These are phyloP conservation scores for Tetracentron sinense DNA, from an alignment of 164 flowering plant species.

Conservation along the genomic window DNA sequence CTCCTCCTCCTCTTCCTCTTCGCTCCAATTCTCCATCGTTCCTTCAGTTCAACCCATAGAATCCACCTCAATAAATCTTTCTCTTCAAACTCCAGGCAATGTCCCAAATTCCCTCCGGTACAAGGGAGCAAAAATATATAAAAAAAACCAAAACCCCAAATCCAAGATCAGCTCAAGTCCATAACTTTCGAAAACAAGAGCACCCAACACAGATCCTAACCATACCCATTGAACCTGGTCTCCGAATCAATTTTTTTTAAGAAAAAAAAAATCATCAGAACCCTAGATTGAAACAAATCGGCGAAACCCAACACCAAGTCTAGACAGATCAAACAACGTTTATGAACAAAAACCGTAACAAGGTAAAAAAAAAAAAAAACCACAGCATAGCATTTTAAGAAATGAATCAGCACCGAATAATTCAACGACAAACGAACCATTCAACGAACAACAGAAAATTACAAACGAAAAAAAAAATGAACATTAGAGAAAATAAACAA, in stretches of 20 bases:
- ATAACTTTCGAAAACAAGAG: conserved; percentile 13
- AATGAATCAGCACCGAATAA: conserved; percentile 8
- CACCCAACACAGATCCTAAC: conserved; percentile 71
- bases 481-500: conserved; percentile 10
- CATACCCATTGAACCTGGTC: conserved; percentile 61
- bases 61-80: conserved; percentile 12
- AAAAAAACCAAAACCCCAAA: conserved; percentile 6
- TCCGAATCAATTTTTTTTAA: conserved; percentile 4
- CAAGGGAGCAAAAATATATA: conserved; percentile 3
- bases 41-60: conserved; percentile 27
- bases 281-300: conserved; percentile 19
- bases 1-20: conserved; percentile 50
- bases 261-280: conserved; percentile 6
- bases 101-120: conserved; percentile 3
- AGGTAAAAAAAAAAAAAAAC: conserved; percentile 7
- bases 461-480: neutral
- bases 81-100: conserved; percentile 8
- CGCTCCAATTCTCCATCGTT: conserved; percentile 30
- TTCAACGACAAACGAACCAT: neutral
- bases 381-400: conserved; percentile 8
- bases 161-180: conserved; percentile 1
- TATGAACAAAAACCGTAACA: neutral
- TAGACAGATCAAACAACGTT: conserved; percentile 21
- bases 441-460: neutral
- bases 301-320: conserved; percentile 12